Evolutionary conservation across 768 basidiomycete species (phyloP).

Genomic region (Lactarius sp.): DNA sequence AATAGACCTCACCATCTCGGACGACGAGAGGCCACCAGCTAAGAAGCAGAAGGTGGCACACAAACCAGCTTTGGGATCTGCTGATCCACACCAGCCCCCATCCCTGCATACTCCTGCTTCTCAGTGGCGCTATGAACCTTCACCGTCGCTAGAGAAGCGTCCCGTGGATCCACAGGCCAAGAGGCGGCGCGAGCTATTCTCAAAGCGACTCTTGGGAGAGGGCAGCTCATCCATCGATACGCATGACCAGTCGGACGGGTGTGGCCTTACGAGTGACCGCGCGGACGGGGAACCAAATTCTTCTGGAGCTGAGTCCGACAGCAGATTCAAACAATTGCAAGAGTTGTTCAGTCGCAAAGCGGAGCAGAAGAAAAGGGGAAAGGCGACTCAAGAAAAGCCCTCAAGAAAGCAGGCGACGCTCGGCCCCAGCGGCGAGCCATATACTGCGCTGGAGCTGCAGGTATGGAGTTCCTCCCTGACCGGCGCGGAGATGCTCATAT

Average conservation of each 20-base stretch:
- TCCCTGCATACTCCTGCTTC: slow-evolving; percentile 2
- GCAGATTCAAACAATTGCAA: slow-evolving; percentile 44
- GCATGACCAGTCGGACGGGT: not conserved
- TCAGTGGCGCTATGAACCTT: slow-evolving; percentile 22
- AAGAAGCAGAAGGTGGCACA: slow-evolving; percentile 20
- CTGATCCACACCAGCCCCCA: not conserved
- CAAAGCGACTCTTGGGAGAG: slow-evolving; percentile 18
- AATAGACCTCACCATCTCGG: slow-evolving; percentile 25
- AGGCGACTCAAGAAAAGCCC: slow-evolving; percentile 26
- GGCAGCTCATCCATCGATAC: slow-evolving; percentile 3
- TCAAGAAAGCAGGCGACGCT: slow-evolving; percentile 41
- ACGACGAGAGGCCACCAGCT: slow-evolving; percentile 14
- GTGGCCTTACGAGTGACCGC: not conserved
- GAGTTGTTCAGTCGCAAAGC: slow-evolving; percentile 41
- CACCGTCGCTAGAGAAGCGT: slow-evolving; percentile 17
- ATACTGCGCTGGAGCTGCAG: slow-evolving; percentile 76
- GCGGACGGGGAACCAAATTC: slow-evolving; percentile 20
- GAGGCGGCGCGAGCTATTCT: slow-evolving; percentile 19
- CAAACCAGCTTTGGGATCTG: not conserved
- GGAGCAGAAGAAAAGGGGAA: slow-evolving; percentile 33
- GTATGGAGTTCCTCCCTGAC: slow-evolving; percentile 31
- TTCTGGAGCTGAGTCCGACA: slow-evolving; percentile 42
- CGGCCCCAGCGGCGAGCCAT: slow-evolving; percentile 66
- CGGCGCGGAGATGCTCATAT: not conserved
- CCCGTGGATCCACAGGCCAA: slow-evolving; percentile 8